Base-by-base conservation (phyloP, 192 early-diverging fungal species). In the Paraglomus occultum region DNA sequence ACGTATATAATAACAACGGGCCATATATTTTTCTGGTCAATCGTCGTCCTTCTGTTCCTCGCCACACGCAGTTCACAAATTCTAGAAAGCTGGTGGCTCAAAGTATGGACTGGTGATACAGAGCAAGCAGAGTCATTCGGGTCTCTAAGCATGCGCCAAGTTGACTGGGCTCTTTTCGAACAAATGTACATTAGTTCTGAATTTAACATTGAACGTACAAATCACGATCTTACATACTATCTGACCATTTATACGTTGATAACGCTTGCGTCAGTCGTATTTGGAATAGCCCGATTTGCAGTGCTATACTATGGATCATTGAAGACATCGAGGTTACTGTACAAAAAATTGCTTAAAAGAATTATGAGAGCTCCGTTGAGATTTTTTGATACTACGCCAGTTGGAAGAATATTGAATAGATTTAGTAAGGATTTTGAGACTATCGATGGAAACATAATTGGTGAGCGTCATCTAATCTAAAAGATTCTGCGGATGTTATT, bases 311-410 rank as follows among this genome's bases (percentile, higher is more conserved):
- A 62, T 45, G 66, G 87, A 52, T 63, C 78, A 23, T 67, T 93
- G 8, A 55, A 78, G 15, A 90, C 89, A 0, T 87, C 82, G n/a
- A 74, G 77, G 22, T 64, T 55, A 0, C 58, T 93, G 17, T 90
- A 91, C 63, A 70, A 76, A 10, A 74, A 76, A 43, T 67, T 91
- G n/a, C 68, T 93, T 44, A 74, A 72, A 7, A 54, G 80, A 12
- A 83, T 93, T 15, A 60, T 91, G 31, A 84, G 84, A 15, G 89
- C 93, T 1, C 88, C 90, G 39, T 84, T 95, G 11, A 84, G 88
- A 1, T 97, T 95, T 83, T 98, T 94, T 75, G 89, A 93, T 42
- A 87, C 88, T 23, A 90, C 88, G 31, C 91, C 91, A 23, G 57
- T 90, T 39, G 91, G 91, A 49, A 84, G 90, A 23, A 86, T 93